A percentile compares a stretch with the other conserved stretches of the same genome.
These are phyloP conservation scores for Naganishia liquefaciens DNA, from an alignment of 1,284 basidiomycete species.

Conservation along the genomic window DNA sequence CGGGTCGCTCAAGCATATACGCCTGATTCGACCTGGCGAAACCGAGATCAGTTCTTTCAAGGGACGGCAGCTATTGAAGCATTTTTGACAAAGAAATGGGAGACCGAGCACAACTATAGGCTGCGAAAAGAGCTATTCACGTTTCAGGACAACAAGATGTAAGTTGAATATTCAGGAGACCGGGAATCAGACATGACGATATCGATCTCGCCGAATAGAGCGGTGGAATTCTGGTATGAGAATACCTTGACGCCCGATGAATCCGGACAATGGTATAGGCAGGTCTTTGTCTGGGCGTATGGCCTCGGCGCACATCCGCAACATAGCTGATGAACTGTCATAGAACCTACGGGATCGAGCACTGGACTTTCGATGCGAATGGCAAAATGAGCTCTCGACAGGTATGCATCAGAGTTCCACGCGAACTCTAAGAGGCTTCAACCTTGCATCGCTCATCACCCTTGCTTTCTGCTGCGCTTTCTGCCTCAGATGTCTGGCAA, in stretches of 20 bases:
- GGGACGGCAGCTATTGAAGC: constrained; percentile 59
- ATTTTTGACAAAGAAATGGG: constrained; percentile 63
- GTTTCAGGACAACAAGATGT: constrained; percentile 63
- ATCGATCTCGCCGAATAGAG: constrained; percentile 31
- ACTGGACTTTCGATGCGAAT: constrained; percentile 63
- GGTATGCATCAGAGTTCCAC: constrained; percentile 35
- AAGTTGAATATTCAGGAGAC: constrained; percentile 46
- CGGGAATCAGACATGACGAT: constrained; percentile 21
- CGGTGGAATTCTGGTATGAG: constrained; percentile 64
- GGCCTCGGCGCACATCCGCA: too few species aligned
- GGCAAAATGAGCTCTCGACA: constrained; percentile 60
- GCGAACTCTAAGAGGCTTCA: not conserved
- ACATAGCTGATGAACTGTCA: too few species aligned
- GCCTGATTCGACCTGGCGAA: constrained; percentile 62
- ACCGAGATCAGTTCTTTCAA: constrained; percentile 60
- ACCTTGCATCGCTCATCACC: not conserved
- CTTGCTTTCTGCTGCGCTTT: not conserved
- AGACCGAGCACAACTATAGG: constrained; percentile 57
- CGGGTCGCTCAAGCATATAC: constrained; percentile 59
- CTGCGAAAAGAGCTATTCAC: constrained; percentile 64
- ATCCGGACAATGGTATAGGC: constrained; percentile 57
- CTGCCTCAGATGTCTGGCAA: constrained; percentile 61
- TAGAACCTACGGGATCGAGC: constrained; percentile 63
- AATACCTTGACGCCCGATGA: constrained; percentile 44
- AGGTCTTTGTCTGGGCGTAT: too few species aligned